Conservation (phyloP, 768 basidiomycete genomes). For the Naganishia antarctica region DNA sequence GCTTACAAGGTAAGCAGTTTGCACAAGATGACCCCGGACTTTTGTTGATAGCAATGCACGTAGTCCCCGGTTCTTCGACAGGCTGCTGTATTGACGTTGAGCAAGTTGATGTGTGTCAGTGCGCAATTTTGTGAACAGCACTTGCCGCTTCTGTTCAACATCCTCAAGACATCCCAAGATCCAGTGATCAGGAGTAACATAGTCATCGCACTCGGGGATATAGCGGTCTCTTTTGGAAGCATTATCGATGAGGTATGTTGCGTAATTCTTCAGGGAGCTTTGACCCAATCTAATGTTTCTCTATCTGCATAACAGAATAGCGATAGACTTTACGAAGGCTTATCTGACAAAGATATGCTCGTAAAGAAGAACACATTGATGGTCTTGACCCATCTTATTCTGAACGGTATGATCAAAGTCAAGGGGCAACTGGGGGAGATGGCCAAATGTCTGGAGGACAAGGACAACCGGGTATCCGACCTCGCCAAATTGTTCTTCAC, state of each 20-base stretch:
- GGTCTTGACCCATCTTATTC: slow-evolving; percentile 92
- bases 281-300: neutral
- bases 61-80: slow-evolving; percentile 82
- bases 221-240: slow-evolving; percentile 94
- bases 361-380: slow-evolving; percentile 99
- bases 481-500: slow-evolving; percentile 97
- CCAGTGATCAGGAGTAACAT: slow-evolving; percentile 89
- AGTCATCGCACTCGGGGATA: slow-evolving; percentile 94
- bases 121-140: slow-evolving; percentile 88
- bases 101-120: slow-evolving; percentile 94
- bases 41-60: neutral
- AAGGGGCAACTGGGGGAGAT: slow-evolving; percentile 99
- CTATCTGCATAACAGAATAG: slow-evolving; percentile 38
- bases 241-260: slow-evolving; percentile 91
- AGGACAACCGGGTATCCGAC: slow-evolving; percentile 77
- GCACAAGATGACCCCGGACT: no score
- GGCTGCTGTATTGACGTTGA: slow-evolving; percentile 79
- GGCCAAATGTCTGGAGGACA: slow-evolving; percentile 98
- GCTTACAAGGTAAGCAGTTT: slow-evolving; percentile 69
- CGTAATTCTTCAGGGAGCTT: neutral
- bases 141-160: slow-evolving; percentile 82
- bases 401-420: slow-evolving; percentile 99
- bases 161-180: slow-evolving; percentile 85
- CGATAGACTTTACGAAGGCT: slow-evolving; percentile 86
- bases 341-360: slow-evolving; percentile 75